Evolutionary conservation across 2,329 filamentous ascomycete species (phyloP).

Genomic region (Claviceps pazoutovae): DNA sequence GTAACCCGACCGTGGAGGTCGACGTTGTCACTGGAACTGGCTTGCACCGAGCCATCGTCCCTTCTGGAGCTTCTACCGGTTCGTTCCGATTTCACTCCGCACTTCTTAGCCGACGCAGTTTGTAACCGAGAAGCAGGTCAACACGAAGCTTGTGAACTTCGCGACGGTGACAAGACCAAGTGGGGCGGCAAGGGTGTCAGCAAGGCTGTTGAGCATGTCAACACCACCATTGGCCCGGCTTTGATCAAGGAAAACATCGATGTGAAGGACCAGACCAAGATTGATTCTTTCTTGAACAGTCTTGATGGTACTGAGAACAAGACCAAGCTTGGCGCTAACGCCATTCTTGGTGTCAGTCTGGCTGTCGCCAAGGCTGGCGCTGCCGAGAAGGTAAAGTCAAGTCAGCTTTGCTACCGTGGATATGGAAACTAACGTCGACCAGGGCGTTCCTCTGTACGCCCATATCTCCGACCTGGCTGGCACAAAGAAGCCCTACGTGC

Average conservation of each 20-base stretch:
- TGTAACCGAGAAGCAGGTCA: constrained; percentile 43
- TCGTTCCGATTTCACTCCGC: constrained; percentile 23
- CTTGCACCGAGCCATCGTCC: constrained; percentile 93
- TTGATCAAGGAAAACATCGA: constrained; percentile 72
- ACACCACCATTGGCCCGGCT: constrained; percentile 64
- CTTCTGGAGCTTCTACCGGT: constrained; percentile 92
- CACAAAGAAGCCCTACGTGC: constrained; percentile 83
- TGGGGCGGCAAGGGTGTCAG: constrained; percentile 80
- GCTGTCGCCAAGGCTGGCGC: constrained; percentile 80
- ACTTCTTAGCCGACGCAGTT: constrained; percentile 10
- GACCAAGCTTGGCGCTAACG: constrained; percentile 77
- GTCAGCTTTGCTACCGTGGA: neutral
- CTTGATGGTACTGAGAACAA: constrained; percentile 80
- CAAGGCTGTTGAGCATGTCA: constrained; percentile 79
- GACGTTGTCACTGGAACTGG: constrained; percentile 93
- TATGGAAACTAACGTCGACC: neutral
- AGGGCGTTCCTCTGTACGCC: constrained; percentile 72
- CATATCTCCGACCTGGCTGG: constrained; percentile 79
- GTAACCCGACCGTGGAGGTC: constrained; percentile 97
- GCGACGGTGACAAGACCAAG: constrained; percentile 76
- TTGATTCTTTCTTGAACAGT: constrained; percentile 74
- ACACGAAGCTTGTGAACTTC: constrained; percentile 83
- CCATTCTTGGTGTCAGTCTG: constrained; percentile 73
- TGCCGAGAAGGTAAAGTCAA: constrained; percentile 56
- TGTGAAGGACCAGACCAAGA: constrained; percentile 72